Conservation (phyloP, 306 rosid genomes). For the Alnus rubra region DNA sequence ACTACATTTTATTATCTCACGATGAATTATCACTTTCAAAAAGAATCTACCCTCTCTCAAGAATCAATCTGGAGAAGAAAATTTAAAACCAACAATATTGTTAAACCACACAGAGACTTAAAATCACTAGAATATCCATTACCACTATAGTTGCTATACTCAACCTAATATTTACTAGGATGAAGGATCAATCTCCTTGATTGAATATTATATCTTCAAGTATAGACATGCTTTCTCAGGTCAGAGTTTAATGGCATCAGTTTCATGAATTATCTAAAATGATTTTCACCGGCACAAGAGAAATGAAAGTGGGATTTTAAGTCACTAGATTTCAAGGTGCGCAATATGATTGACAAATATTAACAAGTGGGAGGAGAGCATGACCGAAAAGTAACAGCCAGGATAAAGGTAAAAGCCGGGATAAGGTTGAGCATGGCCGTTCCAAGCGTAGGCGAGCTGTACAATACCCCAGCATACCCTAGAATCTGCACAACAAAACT, state of each 20-base stretch:
- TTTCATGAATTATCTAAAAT: neutral
- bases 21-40: too few relatives aligned
- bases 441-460: constrained; percentile 52
- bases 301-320: neutral
- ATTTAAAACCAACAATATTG: neutral
- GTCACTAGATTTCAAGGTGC: neutral
- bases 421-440: constrained; percentile 51
- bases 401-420: constrained; percentile 56
- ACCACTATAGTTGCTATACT: neutral
- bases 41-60: neutral
- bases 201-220: neutral
- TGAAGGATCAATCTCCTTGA: neutral
- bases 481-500: constrained; percentile 33
- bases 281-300: neutral
- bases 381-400: constrained; percentile 52
- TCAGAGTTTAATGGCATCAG: neutral
- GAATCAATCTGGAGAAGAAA: neutral
- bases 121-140: neutral
- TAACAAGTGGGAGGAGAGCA: neutral
- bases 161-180: neutral
- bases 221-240: neutral
- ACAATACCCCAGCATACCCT: constrained; percentile 43
- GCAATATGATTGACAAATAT: neutral
- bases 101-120: neutral
- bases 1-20: too few relatives aligned